Evolutionary conservation across 805 yeast genomes (phyloP), one percentile per base, ranked within the genome.

Genomic region (Naumovozyma baii): DNA sequence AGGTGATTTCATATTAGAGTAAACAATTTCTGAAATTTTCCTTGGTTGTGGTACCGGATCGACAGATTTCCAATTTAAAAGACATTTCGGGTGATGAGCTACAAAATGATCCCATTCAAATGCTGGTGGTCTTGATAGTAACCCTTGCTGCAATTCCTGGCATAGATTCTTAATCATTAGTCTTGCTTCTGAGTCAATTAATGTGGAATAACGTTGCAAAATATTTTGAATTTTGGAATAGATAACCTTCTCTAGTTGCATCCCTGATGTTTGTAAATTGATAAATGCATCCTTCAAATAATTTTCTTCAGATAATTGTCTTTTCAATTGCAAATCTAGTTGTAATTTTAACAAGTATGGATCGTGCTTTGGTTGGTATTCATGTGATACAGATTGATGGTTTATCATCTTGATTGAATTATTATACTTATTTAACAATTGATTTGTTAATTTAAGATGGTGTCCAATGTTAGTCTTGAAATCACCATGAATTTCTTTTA

Each of bases 81-180:
- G 42, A 37, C 74, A 65, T 41, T 67, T 63, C 20, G 62, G 66
- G 20, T 66, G 66, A 36, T 62, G 60, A 34, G 66, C 63, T 37
- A 80, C 75, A 44, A 78, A 80, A 37, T 73, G 72, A 52, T 80
- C 83, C 86, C 86, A 80, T 57, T 80, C 88, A 45, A 73, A 62
- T 32, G 69, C 71, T n/a, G 76, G 69, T 36, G 77, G 80, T 49
- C 77, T 78, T 13, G 50, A 69, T 57, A 49, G 74, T 51, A 58
- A 73, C 68, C 48, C 78, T 65, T 57, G 56, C 30, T 61, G 62
- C 38, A 62, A 42, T 42, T 70, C 67, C 41, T 61, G 63, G 39
- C 63, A 55, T 37, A 80, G 63, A 49, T 72, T 77, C 38, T 74
- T 74, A 31, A 78, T 66, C 52, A 78, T 65, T 42, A 70, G 64